Conservation (phyloP, 176 grass and related monocot genomes). For the Musa troglodytarum region DNA sequence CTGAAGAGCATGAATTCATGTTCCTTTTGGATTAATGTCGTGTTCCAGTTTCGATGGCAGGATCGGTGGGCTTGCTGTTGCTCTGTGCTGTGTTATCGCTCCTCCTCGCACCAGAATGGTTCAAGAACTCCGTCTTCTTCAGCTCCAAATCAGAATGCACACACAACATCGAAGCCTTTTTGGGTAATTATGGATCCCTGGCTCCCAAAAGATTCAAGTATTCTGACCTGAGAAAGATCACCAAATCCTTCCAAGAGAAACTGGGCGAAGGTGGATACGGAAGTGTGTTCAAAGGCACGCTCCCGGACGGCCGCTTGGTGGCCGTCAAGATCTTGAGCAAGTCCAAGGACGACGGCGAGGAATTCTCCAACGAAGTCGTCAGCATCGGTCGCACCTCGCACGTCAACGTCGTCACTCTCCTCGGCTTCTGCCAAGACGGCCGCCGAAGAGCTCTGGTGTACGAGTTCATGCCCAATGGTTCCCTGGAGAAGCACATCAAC, state of each 20-base stretch:
- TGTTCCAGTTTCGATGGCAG: no score
- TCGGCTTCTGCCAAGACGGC: not conserved
- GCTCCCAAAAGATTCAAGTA: conserved; percentile 33
- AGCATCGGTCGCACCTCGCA: conserved; percentile 1
- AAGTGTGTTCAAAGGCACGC: conserved; percentile 21
- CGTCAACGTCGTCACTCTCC: not conserved
- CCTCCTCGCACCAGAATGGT: no score
- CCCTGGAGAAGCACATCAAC: conserved; percentile 43
- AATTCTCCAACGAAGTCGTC: not conserved
- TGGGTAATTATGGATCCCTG: conserved; percentile 25
- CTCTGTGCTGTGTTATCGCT: no score
- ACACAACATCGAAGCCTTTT: conserved; percentile 30
- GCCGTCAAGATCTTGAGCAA: not conserved
- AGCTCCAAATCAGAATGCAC: not conserved
- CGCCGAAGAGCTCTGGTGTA: conserved; percentile 36
- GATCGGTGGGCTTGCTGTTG: no score
- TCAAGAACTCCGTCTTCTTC: no score
- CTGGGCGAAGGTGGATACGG: conserved; percentile 49
- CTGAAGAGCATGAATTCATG: no score
- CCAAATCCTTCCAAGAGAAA: conserved; percentile 34
- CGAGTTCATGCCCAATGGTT: conserved; percentile 49
- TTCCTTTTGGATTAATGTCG: no score
- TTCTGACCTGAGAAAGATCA: conserved; percentile 39
- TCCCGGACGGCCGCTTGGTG: not conserved
- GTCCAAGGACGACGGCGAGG: not conserved